Percentiles rank a stretch among this genome's conserved stretches.
phyloP scores from a whole-genome alignment of 139 green algal genomes.

The Auxenochlorella pyrenoidosa region DNA sequence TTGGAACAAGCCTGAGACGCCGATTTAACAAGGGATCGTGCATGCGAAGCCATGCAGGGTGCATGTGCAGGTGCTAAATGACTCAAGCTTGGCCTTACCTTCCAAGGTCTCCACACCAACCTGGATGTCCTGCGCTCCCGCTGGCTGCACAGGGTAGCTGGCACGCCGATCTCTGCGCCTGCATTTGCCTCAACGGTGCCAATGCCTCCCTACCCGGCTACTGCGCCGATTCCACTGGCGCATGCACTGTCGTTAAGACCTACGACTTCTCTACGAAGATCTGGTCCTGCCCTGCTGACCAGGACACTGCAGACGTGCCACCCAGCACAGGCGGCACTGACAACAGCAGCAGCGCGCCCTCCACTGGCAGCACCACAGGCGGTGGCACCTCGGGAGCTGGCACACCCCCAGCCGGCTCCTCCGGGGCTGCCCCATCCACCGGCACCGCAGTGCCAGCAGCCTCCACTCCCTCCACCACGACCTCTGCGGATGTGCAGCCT shows the following conservation, averaged over 20 bases:
- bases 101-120: not conserved
- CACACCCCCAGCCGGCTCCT: not conserved
- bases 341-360: not conserved
- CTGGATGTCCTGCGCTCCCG: not conserved
- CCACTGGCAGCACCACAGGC: not conserved
- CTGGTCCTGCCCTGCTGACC: not conserved
- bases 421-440: not conserved
- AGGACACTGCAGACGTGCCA: not conserved
- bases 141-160: not conserved
- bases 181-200: not conserved
- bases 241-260: not conserved
- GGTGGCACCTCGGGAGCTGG: not conserved
- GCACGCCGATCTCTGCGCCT: not conserved
- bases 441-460: not conserved
- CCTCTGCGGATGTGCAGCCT: not conserved
- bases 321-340: not conserved
- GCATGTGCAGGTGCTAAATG: too few species aligned
- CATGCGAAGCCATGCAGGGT: too few species aligned
- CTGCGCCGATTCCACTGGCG: slow-evolving; percentile 1
- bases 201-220: not conserved
- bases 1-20: too few species aligned
- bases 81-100: too few species aligned
- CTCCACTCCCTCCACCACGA: not conserved
- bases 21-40: too few species aligned
- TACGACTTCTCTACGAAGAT: not conserved